Base-by-base conservation (phyloP, 345 rosid species). In the Salix dunnii region DNA sequence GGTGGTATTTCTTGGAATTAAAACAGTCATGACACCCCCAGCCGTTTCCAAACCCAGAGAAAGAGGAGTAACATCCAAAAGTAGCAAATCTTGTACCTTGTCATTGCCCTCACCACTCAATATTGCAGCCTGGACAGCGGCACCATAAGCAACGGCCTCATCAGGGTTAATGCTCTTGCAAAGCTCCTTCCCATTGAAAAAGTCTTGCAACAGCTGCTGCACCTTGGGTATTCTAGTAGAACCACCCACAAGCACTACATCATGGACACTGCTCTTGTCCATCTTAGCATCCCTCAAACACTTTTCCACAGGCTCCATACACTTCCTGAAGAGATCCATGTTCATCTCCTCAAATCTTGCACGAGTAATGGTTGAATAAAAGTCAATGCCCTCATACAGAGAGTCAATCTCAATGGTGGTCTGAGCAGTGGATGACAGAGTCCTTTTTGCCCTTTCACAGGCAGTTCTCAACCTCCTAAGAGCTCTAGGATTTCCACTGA, bases 371-470 rank as follows among this genome's bases (percentile, higher is more conserved):
- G 80, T 67, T 0, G 80, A 72, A 5, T 76, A 76, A 46, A 80
- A 80, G 48, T 80, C 83, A 43, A 80, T 43, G 14, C 83, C 83
- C 73, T 76, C 77, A 3, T 23, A 80, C 30, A 80, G 35, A 4
- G 83, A 76, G 30, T 80, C 83, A 1, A 80, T 80, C 60, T 76
- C 83, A 2, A 80, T 76, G 0, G 83, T 80, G 16, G 83, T 80
- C 70, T 72, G 83, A 46, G 80, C 77, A 12, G 80, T 81, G 3
- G 83, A 81, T 12, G 83, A 81, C 12, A 81, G 77, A 20, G 80
- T 81, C 48, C 83, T 81, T 71, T 81, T 81, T 0, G 80, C 83
- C 33, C 80, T 81, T 46, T 81, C 83, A 67, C 83, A 80, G 7
- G 80, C 80, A 11, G 77, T 76, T 38, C 83, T 76, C 77, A 80